Conservation (phyloP, 176 grass and related monocot species). For the Panicum miliaceum region DNA sequence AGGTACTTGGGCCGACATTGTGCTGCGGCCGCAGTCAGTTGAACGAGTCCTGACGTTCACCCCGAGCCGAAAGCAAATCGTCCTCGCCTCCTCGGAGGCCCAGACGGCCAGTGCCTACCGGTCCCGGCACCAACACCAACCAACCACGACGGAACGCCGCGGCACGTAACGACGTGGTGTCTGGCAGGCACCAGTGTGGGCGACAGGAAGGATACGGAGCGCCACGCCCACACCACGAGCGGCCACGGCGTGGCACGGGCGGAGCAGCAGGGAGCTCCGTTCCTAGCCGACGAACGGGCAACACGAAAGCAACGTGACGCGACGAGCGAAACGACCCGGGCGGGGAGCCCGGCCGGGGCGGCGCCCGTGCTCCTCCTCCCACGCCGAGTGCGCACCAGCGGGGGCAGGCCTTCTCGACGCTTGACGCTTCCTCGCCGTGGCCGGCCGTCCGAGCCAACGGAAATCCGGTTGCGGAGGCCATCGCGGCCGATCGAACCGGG, state of each 20-base stretch:
- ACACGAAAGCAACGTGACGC: not conserved
- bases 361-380: too few relatives aligned
- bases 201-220: not conserved
- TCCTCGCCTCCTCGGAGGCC: too few relatives aligned
- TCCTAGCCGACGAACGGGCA: not conserved
- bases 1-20: not conserved
- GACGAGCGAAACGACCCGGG: not conserved
- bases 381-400: not conserved
- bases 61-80: not conserved
- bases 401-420: not conserved
- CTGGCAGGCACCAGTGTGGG: not conserved
- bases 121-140: too few relatives aligned
- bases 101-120: too few relatives aligned
- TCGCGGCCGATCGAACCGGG: not conserved
- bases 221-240: not conserved
- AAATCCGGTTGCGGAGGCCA: not conserved
- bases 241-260: not conserved
- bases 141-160: not conserved
- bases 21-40: not conserved
- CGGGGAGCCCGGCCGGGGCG: too few relatives aligned
- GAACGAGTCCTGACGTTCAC: not conserved
- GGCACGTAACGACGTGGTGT: not conserved
- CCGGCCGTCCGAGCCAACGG: not conserved
- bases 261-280: not conserved
- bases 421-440: not conserved